A percentile compares a stretch with the other conserved stretches of the same genome.
These are phyloP conservation scores for Solanum stenotomum DNA, from an alignment of 257 asterid species.

Conservation along the genomic window DNA sequence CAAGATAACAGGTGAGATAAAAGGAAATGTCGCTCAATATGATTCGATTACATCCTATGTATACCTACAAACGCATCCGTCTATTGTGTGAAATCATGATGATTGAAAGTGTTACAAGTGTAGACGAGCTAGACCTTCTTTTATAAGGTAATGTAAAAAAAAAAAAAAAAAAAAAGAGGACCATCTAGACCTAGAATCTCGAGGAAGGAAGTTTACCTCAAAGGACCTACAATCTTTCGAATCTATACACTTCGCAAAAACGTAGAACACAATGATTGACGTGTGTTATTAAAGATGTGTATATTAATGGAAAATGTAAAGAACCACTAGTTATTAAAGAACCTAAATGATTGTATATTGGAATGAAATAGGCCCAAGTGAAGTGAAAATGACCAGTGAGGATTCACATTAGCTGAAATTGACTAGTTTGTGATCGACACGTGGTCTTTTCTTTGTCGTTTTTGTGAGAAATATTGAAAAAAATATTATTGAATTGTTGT, in stretches of 20 bases:
- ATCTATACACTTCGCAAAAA: neutral
- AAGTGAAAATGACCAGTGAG: neutral
- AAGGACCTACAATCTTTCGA: neutral
- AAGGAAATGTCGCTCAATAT: neutral
- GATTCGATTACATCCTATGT: neutral
- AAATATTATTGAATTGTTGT: too few species aligned
- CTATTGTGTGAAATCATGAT: neutral
- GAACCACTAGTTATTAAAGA: neutral
- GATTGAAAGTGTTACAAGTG: neutral
- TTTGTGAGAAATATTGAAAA: too few species aligned
- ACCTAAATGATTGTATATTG: neutral
- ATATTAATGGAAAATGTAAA: neutral
- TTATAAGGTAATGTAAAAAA: neutral
- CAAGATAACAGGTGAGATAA: neutral
- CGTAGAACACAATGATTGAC: neutral
- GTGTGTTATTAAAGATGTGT: neutral
- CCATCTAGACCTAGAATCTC: neutral
- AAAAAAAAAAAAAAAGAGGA: neutral
- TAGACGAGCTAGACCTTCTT: neutral
- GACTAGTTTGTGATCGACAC: neutral
- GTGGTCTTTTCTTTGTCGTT: neutral
- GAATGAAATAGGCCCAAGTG: neutral
- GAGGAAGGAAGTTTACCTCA: neutral
- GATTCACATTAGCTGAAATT: neutral
- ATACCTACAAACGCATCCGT: neutral